Percentiles rank a stretch among this genome's conserved stretches.
phyloP scores from a whole-genome alignment of 202 grass and related monocot genomes.

The Bolboschoenoplectus hybrid region DNA sequence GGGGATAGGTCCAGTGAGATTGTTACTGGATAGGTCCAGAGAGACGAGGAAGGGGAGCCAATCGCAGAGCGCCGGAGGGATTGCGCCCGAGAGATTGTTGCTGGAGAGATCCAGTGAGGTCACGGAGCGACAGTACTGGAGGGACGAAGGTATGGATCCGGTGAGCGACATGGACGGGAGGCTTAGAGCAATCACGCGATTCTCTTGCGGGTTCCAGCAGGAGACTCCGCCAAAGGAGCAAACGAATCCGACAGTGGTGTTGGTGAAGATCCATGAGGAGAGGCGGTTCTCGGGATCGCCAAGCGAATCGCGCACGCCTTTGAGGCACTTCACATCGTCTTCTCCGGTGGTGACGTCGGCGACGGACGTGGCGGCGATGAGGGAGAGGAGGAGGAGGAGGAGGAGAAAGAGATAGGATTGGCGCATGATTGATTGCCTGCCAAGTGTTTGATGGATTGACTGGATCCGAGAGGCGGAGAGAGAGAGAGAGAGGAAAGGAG shows the following conservation, averaged over 20 bases:
- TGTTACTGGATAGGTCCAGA: conserved; percentile 81
- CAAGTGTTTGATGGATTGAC: conserved; percentile 43
- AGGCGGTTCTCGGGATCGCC: conserved; percentile 25
- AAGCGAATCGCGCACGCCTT: conserved; percentile 44
- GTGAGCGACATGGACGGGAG: conserved; percentile 59
- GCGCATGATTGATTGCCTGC: conserved; percentile 19
- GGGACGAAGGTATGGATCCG: conserved; percentile 57
- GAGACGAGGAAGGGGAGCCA: conserved; percentile 80
- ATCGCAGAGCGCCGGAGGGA: conserved; percentile 68
- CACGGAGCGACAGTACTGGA: conserved; percentile 67
- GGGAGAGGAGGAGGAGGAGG: conserved; percentile 26
- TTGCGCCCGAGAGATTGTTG: conserved; percentile 50
- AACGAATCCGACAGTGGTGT: conserved; percentile 51
- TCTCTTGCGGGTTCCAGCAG: conserved; percentile 93
- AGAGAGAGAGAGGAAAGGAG: conserved; percentile 45
- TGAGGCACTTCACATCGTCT: conserved; percentile 75
- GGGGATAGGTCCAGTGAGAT: conserved; percentile 59
- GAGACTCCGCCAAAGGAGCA: conserved; percentile 58
- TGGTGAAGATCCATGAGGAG: conserved; percentile 56
- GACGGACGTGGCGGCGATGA: conserved; percentile 15
- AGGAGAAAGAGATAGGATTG: neutral
- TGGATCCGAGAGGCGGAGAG: neutral
- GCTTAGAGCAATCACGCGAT: conserved; percentile 57
- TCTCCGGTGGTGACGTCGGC: conserved; percentile 47
- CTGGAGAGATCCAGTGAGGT: conserved; percentile 65